A percentile compares a stretch with the other conserved stretches of the same genome.
phyloP scores from a whole-genome alignment of 2,329 filamentous ascomycete genomes.

The Balansia obtecta region DNA sequence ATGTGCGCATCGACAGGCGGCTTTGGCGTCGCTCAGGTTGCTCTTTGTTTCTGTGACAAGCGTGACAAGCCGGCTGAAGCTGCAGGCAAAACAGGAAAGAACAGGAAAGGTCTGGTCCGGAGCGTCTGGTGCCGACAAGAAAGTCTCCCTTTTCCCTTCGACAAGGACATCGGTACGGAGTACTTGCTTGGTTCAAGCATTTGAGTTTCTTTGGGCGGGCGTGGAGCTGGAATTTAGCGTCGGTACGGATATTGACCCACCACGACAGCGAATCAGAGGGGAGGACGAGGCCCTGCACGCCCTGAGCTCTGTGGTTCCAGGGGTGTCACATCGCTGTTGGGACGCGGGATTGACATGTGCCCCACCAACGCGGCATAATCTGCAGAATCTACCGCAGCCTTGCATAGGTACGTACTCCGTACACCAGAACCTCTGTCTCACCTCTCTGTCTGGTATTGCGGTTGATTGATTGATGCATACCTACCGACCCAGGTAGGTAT shows the following conservation, averaged over 20 bases:
- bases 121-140: neutral
- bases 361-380: neutral
- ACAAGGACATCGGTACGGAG: no score
- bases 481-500: no score
- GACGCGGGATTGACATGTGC: neutral
- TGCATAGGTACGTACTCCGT: no score
- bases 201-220: neutral
- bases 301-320: neutral
- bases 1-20: neutral
- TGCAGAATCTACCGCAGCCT: slow-evolving; percentile 6
- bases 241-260: slow-evolving; percentile 23
- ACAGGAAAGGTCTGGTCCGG: no score
- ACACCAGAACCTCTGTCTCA: no score
- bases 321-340: neutral
- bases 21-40: no score
- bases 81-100: no score
- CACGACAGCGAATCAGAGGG: neutral
- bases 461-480: neutral
- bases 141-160: neutral
- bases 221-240: slow-evolving; percentile 4
- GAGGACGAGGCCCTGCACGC: neutral
- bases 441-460: no score
- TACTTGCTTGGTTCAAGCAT: neutral
- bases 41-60: neutral
- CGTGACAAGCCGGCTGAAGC: no score